Evolutionary conservation across 495 filamentous ascomycete genomes (phyloP), one percentile per base, ranked within the genome.

Genomic region (Xylaria longipes): DNA sequence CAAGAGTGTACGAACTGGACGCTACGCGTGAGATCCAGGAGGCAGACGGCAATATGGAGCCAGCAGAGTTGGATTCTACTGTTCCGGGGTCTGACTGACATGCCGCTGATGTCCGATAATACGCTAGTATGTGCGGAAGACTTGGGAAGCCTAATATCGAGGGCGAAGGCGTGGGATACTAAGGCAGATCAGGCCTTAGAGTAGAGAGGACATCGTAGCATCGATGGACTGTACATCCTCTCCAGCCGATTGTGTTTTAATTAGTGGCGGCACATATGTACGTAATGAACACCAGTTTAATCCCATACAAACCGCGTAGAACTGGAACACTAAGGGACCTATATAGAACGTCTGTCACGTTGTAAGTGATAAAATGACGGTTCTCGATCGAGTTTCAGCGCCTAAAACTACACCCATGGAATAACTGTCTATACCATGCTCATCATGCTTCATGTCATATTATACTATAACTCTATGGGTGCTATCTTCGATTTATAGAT

Each of bases 61-160:
- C 63, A 31, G 63, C 20, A 12, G 63, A 65, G 31, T n/a, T 65
- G 20, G 63, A 45, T 37, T 35, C 43, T 65, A 17, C 5, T 37
- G 5, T 43, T 12, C 17, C 0, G 3, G 14, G 20, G 17, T 14
- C 17, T 60, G 31, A 4, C 2, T 37, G 4, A 2, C 33, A 20
- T n/a, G 31, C 33, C 2, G 17, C 57, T 11, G 20, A 22, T 37
- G 20, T 22, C 3, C 35, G 11, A 25, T 0, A 7, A 25, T 0
- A 2, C 7, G 37, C 25, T 37, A 37, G 31, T 22, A 5, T 35
- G 5, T 8, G 17, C 17, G 7, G 31, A 60, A 0, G 14, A 31
- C 27, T 56, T 25, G 52, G 25, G 8, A 14, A 56, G 27, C 8
- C 12, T 15, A 15, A 14, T 31, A 31, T 25, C 12, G 12, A 56